These are phyloP conservation scores for Candida yuanshanica DNA, from an alignment of 805 yeast genomes.

Conservation along the genomic window DNA sequence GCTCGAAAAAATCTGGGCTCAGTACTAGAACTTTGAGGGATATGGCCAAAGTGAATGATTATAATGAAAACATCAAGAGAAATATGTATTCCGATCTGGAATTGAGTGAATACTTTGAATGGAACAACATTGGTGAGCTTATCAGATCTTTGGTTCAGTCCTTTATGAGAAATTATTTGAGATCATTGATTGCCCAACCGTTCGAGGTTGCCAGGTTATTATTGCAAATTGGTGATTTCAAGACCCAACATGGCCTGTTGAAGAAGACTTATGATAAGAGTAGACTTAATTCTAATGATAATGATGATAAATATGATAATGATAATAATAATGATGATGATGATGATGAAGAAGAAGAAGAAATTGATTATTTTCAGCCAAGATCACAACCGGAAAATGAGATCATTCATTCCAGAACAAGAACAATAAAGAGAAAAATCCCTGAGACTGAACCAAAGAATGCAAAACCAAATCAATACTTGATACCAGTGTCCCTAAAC, in stretches of 20 bases:
- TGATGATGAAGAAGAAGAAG: slow-evolving; percentile 35
- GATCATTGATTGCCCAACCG: slow-evolving; percentile 74
- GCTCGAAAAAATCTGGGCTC: slow-evolving; percentile 1
- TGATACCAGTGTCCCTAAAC: slow-evolving; percentile 55
- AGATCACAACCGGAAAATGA: slow-evolving; percentile 17
- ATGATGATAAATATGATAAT: slow-evolving; percentile 13
- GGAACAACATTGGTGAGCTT: slow-evolving; percentile 50
- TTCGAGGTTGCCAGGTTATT: slow-evolving; percentile 77
- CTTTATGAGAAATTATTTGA: slow-evolving; percentile 62
- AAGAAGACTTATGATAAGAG: slow-evolving; percentile 10
- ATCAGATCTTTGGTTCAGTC: slow-evolving; percentile 52
- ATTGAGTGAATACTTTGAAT: slow-evolving; percentile 59
- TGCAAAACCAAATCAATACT: slow-evolving; percentile 22
- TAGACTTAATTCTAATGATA: slow-evolving; percentile 15
- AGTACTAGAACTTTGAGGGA: slow-evolving; percentile 15
- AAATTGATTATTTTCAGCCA: slow-evolving; percentile 37
- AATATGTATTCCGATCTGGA: slow-evolving; percentile 44
- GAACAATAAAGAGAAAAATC: slow-evolving; percentile 7
- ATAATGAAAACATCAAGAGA: slow-evolving; percentile 21
- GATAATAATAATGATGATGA: slow-evolving; percentile 30
- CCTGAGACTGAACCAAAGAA: neutral
- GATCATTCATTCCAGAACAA: slow-evolving; percentile 15
- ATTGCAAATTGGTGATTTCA: slow-evolving; percentile 72
- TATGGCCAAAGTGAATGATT: slow-evolving; percentile 17
- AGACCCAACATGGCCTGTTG: slow-evolving; percentile 14